phyloP scores from a whole-genome alignment of 2,329 filamentous ascomycete species.

The Talaromyces sp. region DNA sequence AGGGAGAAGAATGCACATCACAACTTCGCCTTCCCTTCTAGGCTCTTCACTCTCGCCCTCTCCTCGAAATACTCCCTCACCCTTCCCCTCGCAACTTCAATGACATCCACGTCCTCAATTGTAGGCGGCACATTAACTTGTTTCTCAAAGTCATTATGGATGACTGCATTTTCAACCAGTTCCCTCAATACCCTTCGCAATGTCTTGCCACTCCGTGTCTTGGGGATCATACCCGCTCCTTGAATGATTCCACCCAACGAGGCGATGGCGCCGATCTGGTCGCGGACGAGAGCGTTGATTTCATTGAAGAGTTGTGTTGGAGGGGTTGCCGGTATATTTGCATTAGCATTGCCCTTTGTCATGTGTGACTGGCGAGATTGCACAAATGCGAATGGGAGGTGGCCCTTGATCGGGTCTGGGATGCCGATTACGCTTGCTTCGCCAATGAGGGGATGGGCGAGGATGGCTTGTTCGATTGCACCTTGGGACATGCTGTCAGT shows the following conservation, averaged over 20 bases:
- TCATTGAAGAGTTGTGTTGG: constrained; percentile 42
- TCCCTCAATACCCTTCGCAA: constrained; percentile 75
- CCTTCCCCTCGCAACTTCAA: constrained; percentile 66
- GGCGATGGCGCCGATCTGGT: constrained; percentile 83
- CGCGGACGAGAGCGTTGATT: constrained; percentile 57
- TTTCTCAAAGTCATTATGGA: constrained; percentile 66
- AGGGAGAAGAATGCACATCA: constrained; percentile 20
- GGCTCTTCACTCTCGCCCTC: constrained; percentile 23
- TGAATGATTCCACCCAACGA: constrained; percentile 80
- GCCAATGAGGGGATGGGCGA: constrained; percentile 69
- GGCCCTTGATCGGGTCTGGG: constrained; percentile 80
- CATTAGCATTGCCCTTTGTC: constrained; percentile 41
- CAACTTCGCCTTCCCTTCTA: constrained; percentile 39
- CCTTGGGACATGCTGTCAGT: constrained; percentile 48
- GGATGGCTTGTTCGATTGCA: constrained; percentile 84
- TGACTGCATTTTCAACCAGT: constrained; percentile 70
- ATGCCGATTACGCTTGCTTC: constrained; percentile 85
- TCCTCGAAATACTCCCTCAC: constrained; percentile 70
- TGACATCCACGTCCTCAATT: constrained; percentile 71
- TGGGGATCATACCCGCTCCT: constrained; percentile 80
- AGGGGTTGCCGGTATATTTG: constrained; percentile 29
- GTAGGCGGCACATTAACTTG: constrained; percentile 73
- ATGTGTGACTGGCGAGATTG: constrained; percentile 44
- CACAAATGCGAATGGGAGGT: constrained; percentile 86
- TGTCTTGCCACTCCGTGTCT: constrained; percentile 89